Conservation (phyloP, 2,329 filamentous ascomycete species). For the Coniochaeta sp. region DNA sequence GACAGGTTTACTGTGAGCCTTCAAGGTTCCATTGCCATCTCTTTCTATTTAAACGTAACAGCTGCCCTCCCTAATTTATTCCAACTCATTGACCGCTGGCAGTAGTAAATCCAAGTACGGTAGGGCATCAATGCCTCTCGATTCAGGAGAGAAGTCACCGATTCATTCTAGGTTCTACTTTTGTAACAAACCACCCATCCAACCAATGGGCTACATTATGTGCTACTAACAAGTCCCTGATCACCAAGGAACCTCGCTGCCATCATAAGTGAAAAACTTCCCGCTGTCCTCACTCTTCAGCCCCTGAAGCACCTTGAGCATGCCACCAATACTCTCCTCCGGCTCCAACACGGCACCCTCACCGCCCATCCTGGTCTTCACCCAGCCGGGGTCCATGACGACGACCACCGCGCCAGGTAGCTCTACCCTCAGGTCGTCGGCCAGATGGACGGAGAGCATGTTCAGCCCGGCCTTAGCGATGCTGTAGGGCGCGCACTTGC, state of each 20-base stretch:
- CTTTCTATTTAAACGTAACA: neutral
- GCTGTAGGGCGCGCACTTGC: conserved; percentile 23
- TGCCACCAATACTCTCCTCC: conserved; percentile 30
- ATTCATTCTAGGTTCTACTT: no score
- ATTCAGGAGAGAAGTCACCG: no score
- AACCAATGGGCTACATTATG: neutral
- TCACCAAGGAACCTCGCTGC: conserved; percentile 17
- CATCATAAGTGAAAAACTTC: conserved; percentile 13
- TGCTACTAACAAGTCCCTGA: neutral
- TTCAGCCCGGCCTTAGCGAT: conserved; percentile 26
- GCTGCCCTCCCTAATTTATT: neutral
- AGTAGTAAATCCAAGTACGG: neutral
- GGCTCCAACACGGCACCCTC: conserved; percentile 17
- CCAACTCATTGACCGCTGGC: neutral
- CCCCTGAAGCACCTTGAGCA: conserved; percentile 68
- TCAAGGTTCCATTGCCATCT: no score
- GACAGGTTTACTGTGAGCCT: no score
- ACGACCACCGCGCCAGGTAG: conserved; percentile 19
- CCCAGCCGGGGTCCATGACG: conserved; percentile 25
- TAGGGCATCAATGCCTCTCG: no score
- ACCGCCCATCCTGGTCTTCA: conserved; percentile 25
- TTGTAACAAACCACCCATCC: neutral
- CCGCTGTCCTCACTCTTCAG: conserved; percentile 46
- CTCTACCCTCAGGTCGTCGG: conserved; percentile 15
- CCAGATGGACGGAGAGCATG: conserved; percentile 19